Base-by-base conservation (phyloP, 352 stramenopile genomes). In the Globisporangium uncinulatum region DNA sequence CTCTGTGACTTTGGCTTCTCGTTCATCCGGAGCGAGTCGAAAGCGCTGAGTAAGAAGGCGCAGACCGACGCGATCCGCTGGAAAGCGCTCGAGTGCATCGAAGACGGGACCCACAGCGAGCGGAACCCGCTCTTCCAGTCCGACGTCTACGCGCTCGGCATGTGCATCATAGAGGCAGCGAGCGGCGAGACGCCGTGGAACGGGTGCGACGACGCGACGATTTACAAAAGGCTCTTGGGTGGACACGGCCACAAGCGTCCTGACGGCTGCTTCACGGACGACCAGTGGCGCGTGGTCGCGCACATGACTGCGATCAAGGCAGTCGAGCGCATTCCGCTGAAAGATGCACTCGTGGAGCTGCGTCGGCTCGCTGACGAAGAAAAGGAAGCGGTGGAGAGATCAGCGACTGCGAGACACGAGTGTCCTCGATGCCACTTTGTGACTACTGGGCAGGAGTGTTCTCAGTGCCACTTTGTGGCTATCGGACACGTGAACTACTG, bases 1-100 rank as follows among this genome's bases (percentile, higher is more conserved):
- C 64, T 82, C 54, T 69, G 65, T 46, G 73, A 82, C 65, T 82
- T 82, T 20, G 67, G 70, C 8, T 77, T 73, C 41, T 66, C 52
- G 14, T 78, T 69, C 56, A 74, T 76, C 29, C 58, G 57, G 10
- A 66, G 39, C 19, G 55, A 77, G 55, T 74, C 66, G 0, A 56
- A 65, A 6, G 60, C 51, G 11, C 50, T 77, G 0, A 66, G 56
- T 39, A 49, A 55, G 20, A 74, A 74, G 49, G 54, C 63, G 3
- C 66, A 74, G 57, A 71, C 64, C 13, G 69, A 72, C 41, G 66
- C 60, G 7, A 56, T 71, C 14, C 69, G 71, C 42, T 81, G 67
- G 72, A 78, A 69, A 29, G 72, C 69, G 7, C 67, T 62, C 0
- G 72, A 81, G 50, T 81, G 72, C 37, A 51, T 81, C 48, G 48